These are phyloP conservation scores for Hirschfeldia incana DNA, from an alignment of 345 rosid genomes.

Conservation along the genomic window DNA sequence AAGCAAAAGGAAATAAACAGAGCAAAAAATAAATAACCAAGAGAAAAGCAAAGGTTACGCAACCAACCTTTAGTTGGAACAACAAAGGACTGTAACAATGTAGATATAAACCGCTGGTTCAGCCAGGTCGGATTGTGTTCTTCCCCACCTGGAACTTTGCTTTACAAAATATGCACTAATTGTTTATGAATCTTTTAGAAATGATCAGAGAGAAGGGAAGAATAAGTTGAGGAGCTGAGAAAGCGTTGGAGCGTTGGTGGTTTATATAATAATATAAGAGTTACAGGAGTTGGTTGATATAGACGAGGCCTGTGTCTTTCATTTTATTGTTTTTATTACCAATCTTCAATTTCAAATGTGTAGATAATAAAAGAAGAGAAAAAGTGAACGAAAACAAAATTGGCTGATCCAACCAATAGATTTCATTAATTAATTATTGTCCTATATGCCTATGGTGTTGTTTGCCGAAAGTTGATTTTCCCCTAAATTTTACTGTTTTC, in stretches of 20 bases:
- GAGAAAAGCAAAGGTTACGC: neutral
- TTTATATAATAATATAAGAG: constrained; percentile 27
- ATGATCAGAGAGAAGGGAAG: constrained; percentile 24
- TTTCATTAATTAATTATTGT: constrained; percentile 1
- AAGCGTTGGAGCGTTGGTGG: constrained; percentile 34
- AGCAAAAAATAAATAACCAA: neutral
- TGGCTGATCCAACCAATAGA: constrained; percentile 12
- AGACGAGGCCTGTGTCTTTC: constrained; percentile 26
- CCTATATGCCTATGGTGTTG: neutral
- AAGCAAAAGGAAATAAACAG: constrained; percentile 8
- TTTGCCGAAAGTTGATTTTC: constrained; percentile 5
- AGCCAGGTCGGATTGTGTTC: neutral
- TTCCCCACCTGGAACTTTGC: neutral
- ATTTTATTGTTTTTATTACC: neutral
- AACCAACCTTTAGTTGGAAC: constrained; percentile 84
- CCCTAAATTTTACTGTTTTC: constrained; percentile 3
- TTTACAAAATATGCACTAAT: neutral
- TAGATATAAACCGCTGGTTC: constrained; percentile 14
- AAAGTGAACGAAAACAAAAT: constrained; percentile 8
- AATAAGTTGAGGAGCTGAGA: constrained; percentile 23
- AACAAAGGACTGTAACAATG: constrained; percentile 76
- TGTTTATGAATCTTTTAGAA: neutral
- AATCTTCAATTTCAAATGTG: neutral
- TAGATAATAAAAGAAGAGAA: constrained; percentile 8
- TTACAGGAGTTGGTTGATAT: constrained; percentile 31